phyloP scores from a whole-genome alignment of 1,139 yeast species.

The Yamadazyma jaroonii region DNA sequence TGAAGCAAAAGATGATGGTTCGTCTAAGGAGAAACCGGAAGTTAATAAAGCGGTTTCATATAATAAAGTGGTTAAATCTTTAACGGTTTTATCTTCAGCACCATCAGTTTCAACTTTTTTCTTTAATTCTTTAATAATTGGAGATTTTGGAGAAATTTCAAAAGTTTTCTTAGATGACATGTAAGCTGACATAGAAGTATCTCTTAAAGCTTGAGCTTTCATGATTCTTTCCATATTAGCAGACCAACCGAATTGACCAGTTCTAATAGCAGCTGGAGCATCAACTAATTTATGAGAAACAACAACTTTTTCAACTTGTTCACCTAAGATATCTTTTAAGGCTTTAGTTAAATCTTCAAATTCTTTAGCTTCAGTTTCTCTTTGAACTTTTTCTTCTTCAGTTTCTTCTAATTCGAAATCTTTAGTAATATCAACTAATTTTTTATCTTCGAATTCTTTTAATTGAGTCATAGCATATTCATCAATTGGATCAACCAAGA shows the following conservation, averaged over 20 bases:
- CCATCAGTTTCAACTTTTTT: constrained; percentile 96
- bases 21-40: constrained; percentile 98
- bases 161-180: constrained; percentile 99
- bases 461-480: constrained; percentile 99
- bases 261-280: constrained; percentile 99
- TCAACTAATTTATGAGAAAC: constrained; percentile 97
- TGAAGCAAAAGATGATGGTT: constrained; percentile 94
- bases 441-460: constrained; percentile 99
- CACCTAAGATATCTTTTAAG: constrained; percentile 95
- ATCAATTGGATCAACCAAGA: constrained; percentile 98
- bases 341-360: constrained; percentile 93
- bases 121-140: constrained; percentile 93
- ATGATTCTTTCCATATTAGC: constrained; percentile 99
- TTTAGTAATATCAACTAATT: constrained; percentile 97
- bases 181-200: constrained; percentile 97
- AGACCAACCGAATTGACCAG: constrained; percentile 99
- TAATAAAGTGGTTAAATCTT: constrained; percentile 93
- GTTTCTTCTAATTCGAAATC: constrained; percentile 99
- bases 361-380: constrained; percentile 92
- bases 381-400: constrained; percentile 91
- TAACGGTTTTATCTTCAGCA: constrained; percentile 97
- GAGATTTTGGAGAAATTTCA: constrained; percentile 96
- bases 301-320: constrained; percentile 98
- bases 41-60: constrained; percentile 98
- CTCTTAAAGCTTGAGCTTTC: constrained; percentile 99